Conservation (phyloP, 441 rosid species). For the Erodium trifolium region DNA sequence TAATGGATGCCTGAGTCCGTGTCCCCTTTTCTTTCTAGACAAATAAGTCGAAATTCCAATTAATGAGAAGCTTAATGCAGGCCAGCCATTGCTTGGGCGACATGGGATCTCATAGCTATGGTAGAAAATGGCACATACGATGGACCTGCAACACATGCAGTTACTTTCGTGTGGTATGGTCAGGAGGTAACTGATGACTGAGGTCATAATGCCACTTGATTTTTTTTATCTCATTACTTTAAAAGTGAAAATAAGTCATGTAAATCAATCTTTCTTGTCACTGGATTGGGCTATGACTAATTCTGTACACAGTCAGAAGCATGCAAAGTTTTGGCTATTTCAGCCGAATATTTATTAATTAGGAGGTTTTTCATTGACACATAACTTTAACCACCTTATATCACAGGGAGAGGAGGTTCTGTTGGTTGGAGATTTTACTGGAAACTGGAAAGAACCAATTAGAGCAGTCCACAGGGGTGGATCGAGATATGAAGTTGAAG, state of each 20-base stretch:
- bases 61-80: slow-evolving; percentile 30
- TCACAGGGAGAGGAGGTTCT: slow-evolving; percentile 75
- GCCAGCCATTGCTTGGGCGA: slow-evolving; percentile 95
- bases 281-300: neutral
- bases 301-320: slow-evolving; percentile 10
- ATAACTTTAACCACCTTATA: slow-evolving; percentile 14
- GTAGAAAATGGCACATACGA: slow-evolving; percentile 62
- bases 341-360: too few species aligned
- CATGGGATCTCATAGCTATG: slow-evolving; percentile 95
- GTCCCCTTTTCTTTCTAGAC: neutral
- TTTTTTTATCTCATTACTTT: neutral
- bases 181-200: slow-evolving; percentile 58
- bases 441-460: slow-evolving; percentile 89
- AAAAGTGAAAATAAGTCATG: neutral
- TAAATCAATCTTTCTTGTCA: too few species aligned
- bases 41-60: neutral
- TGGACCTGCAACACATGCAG: slow-evolving; percentile 83
- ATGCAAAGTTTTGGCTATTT: neutral
- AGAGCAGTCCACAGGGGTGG: slow-evolving; percentile 77
- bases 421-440: slow-evolving; percentile 88
- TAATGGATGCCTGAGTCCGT: neutral
- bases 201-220: neutral
- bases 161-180: slow-evolving; percentile 90
- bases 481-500: slow-evolving; percentile 76
- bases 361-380: neutral